phyloP scores from a whole-genome alignment of 495 filamentous ascomycete genomes.

The Aspergillus homomorphus region DNA sequence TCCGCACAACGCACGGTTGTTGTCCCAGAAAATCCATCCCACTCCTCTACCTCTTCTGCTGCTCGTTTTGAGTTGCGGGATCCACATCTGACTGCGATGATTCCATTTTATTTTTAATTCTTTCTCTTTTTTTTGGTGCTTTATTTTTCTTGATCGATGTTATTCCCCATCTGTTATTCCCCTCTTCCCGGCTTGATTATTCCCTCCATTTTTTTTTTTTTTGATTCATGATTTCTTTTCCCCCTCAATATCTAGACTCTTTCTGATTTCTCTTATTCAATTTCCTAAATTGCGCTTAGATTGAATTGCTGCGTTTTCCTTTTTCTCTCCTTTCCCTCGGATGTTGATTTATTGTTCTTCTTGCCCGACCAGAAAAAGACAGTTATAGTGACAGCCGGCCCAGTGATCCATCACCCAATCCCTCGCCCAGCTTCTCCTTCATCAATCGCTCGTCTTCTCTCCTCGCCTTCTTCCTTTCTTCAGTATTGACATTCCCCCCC shows the following conservation, averaged over 20 bases:
- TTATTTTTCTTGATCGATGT: conserved; percentile 1
- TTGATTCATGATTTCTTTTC: conserved; percentile 5
- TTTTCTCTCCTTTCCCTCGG: conserved; percentile 3
- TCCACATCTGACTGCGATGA: conserved; percentile 14
- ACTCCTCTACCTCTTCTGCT: neutral
- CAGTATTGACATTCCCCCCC: conserved; percentile 8
- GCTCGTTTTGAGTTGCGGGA: conserved; percentile 17
- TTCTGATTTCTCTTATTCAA: neutral
- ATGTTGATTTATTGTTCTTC: conserved; percentile 5
- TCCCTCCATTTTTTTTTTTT: conserved; percentile 7
- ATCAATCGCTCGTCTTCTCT: neutral
- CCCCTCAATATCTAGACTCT: conserved; percentile 1
- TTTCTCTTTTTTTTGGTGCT: neutral
- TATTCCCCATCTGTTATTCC: conserved; percentile 7
- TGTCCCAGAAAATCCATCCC: conserved; percentile 15
- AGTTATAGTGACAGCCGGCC: conserved; percentile 20
- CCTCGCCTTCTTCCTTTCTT: conserved; percentile 6
- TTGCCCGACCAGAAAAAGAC: conserved; percentile 10
- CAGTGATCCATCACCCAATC: conserved; percentile 12
- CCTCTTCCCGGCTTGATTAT: conserved; percentile 7
- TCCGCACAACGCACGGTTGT: conserved; percentile 23
- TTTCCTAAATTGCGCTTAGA: neutral
- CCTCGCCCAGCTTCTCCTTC: conserved; percentile 9
- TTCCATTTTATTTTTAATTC: conserved; percentile 6
- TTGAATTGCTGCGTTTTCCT: neutral